Percentiles rank a stretch among this genome's conserved stretches.
Evolutionary conservation across 352 stramenopile species (phyloP).

Genomic region (Pythium monospermum): DNA sequence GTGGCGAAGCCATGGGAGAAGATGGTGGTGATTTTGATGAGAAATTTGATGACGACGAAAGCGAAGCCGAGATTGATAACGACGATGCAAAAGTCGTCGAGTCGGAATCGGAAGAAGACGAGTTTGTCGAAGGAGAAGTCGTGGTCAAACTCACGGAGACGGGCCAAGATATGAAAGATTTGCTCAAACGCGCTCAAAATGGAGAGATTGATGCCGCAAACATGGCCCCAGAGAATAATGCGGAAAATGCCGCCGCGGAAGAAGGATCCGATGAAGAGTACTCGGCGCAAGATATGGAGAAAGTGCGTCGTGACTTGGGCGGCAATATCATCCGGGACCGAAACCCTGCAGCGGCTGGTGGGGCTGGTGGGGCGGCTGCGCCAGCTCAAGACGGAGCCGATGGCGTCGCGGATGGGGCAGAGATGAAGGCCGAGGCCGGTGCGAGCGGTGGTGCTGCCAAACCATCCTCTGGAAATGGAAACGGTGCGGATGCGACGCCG

Average conservation of each 20-base stretch:
- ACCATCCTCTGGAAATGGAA: conserved; percentile 2
- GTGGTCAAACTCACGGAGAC: conserved; percentile 77
- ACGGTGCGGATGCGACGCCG: conserved; percentile 15
- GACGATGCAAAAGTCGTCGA: conserved; percentile 56
- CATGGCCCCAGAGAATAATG: conserved; percentile 48
- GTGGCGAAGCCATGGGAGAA: conserved; percentile 57
- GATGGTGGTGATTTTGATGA: conserved; percentile 85
- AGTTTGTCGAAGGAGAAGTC: conserved; percentile 66
- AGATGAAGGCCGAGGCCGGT: conserved; percentile 6
- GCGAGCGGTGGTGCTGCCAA: conserved; percentile 16
- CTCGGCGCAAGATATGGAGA: conserved; percentile 79
- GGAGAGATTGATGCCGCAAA: conserved; percentile 60
- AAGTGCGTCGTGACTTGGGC: conserved; percentile 69
- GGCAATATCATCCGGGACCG: conserved; percentile 77
- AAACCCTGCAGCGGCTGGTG: conserved; percentile 22
- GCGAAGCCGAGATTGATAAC: conserved; percentile 76
- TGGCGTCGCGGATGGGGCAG: conserved; percentile 20
- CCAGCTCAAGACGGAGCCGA: conserved; percentile 7
- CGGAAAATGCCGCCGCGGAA: conserved; percentile 41
- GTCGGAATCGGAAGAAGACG: conserved; percentile 74
- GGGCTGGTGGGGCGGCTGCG: conserved; percentile 6
- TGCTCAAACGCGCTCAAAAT: conserved; percentile 74
- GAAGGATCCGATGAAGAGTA: conserved; percentile 59
- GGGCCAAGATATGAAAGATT: conserved; percentile 77
- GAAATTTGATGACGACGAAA: conserved; percentile 86